These are phyloP conservation scores for Coemansia furcata DNA, from an alignment of 192 early-diverging fungal species.

Conservation along the genomic window DNA sequence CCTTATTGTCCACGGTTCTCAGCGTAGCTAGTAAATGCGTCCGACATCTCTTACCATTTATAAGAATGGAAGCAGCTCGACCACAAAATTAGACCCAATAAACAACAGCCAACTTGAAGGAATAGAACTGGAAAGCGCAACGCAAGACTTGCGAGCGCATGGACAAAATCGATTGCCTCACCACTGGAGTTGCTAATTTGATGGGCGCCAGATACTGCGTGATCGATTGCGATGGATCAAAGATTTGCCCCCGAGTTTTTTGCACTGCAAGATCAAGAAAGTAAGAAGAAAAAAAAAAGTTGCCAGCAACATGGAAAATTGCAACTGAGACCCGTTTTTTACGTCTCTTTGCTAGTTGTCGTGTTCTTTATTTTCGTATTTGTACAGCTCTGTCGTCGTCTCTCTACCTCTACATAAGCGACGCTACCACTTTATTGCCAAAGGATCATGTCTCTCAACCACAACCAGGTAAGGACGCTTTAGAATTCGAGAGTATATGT, in stretches of 20 bases:
- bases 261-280: neutral
- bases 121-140: neutral
- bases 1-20: neutral
- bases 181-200: neutral
- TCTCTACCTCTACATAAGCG: neutral
- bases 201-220: neutral
- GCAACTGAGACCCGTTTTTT: neutral
- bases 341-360: neutral
- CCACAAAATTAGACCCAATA: neutral
- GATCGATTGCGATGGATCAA: constrained; percentile 7
- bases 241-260: neutral
- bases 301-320: neutral
- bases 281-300: constrained; percentile 8
- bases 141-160: neutral
- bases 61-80: neutral
- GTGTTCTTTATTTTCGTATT: neutral
- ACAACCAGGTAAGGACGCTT: constrained; percentile 32
- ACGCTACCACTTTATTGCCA: neutral
- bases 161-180: neutral
- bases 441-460: constrained; percentile 36
- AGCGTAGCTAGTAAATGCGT: neutral
- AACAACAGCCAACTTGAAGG: neutral
- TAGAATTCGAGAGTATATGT: neutral
- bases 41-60: constrained; percentile 8
- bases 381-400: neutral